Percentiles rank a stretch among this genome's conserved stretches.
These are phyloP conservation scores for Penicillium subrubescens DNA, from an alignment of 495 filamentous ascomycete genomes.

Conservation along the genomic window DNA sequence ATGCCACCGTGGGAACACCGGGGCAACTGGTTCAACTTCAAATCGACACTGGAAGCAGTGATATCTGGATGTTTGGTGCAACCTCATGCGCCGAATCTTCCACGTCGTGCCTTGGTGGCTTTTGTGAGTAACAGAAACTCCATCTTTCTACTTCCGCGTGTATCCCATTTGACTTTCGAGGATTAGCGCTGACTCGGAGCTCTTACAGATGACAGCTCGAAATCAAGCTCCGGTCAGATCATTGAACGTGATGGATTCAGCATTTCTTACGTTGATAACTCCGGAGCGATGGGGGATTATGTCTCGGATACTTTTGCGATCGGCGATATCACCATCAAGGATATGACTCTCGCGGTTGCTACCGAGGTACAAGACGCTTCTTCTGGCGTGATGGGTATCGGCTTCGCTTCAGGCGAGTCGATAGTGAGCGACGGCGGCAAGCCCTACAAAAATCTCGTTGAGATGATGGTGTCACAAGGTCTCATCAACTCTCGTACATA, in stretches of 20 bases:
- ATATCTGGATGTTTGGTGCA: constrained; percentile 2
- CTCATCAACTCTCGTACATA: constrained; percentile 5
- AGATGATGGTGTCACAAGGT: constrained; percentile 1
- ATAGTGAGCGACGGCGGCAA: background rate
- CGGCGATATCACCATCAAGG: background rate
- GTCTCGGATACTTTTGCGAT: background rate
- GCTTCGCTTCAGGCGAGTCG: constrained; percentile 2
- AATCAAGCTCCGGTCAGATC: background rate
- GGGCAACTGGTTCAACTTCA: background rate
- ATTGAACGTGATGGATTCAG: background rate
- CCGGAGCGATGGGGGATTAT: background rate
- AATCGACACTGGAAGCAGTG: constrained; percentile 3
- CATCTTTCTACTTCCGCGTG: background rate
- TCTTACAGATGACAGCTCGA: background rate
- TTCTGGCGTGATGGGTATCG: background rate
- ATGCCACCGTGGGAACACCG: constrained; percentile 1
- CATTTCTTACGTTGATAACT: background rate
- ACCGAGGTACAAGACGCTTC: background rate
- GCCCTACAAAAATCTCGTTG: constrained; percentile 1
- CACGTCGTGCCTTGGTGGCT: background rate
- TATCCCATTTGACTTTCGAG: background rate
- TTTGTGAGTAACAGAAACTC: background rate
- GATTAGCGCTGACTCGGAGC: background rate
- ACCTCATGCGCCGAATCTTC: background rate
- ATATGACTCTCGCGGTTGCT: constrained; percentile 1